Base-by-base conservation (phyloP, 2,329 filamentous ascomycete genomes). In the Atkinsonella hypoxylon region DNA sequence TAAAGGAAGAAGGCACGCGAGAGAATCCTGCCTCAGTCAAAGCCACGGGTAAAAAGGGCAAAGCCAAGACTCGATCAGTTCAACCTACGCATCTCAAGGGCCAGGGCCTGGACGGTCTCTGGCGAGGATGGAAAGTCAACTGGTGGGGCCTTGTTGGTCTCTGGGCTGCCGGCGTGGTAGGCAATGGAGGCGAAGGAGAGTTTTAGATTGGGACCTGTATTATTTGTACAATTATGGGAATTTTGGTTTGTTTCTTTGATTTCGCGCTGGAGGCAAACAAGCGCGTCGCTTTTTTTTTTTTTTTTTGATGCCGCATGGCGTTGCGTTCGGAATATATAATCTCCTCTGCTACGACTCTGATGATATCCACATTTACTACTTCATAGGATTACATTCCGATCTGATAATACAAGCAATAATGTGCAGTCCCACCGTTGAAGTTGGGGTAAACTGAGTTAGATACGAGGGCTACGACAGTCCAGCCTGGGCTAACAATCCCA, bases 61-160 rank as follows among this genome's bases (percentile, higher is more conserved):
- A 65, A 58, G 51, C 51, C 32, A 61, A 66, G 57, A 57, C 63
- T 34, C 63, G 61, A 54, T 51, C 59, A n/a, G 36, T 58, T 40
- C 58, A 58, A 34, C 58, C 65, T 12, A 57, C 61, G 1, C 73
- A 74, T 56, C 69, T 70, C 49, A 79, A 77, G 59, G 85, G 85
- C 0, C 85, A 88, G 62, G 85, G 85, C 4, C 62, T 83, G 9
- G 73, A 81, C 41, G 85, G 85, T 0, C 70, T 88, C 12, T 86
- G 83, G 76, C 71, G 85, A 32, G 85, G 85, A 0, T 89, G 84
- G 83, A 82, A 85, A 63, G 82, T 88, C 38, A 86, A 82, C 52
- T 87, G 85, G 72, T 88, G 85, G 83, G 85, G 85, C 0, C 65
- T 89, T 7, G 79, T 87, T 11, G 85, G 85, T 9, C 74, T 89